phyloP scores from a whole-genome alignment of 139 green algal genomes.

The Chlamydomonas schloesseri region DNA sequence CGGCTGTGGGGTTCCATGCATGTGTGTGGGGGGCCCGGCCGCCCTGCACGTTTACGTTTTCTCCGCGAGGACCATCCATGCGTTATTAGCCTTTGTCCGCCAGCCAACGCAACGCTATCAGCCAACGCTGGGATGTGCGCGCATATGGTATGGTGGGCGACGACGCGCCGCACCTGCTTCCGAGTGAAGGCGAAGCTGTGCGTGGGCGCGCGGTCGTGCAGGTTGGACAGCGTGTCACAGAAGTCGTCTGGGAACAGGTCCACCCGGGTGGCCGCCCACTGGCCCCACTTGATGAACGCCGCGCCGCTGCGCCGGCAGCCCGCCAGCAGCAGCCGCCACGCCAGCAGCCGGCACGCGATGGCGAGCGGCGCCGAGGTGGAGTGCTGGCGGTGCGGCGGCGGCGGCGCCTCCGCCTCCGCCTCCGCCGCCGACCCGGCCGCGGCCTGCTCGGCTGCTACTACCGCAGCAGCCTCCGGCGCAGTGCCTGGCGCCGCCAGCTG shows the following conservation, averaged over 20 bases:
- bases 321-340: slow-evolving; percentile 73
- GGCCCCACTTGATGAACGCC: slow-evolving; percentile 88
- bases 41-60: no score
- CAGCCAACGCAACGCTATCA: no score
- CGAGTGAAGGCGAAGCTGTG: slow-evolving; percentile 72
- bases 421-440: neutral
- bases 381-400: neutral
- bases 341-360: slow-evolving; percentile 42
- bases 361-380: neutral
- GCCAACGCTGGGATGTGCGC: no score
- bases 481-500: no score
- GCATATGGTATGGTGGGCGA: no score
- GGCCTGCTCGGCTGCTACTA: neutral
- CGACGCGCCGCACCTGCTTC: slow-evolving; percentile 19
- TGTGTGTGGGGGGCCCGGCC: no score
- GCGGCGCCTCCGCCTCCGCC: neutral
- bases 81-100: no score
- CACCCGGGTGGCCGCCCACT: slow-evolving; percentile 92
- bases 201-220: slow-evolving; percentile 85
- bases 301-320: slow-evolving; percentile 73
- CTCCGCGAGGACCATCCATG: no score
- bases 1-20: no score
- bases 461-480: neutral
- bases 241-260: slow-evolving; percentile 97
- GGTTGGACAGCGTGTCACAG: slow-evolving; percentile 79